Base-by-base conservation (phyloP, 2,329 filamentous ascomycete genomes). In the Cercospora citrullina region DNA sequence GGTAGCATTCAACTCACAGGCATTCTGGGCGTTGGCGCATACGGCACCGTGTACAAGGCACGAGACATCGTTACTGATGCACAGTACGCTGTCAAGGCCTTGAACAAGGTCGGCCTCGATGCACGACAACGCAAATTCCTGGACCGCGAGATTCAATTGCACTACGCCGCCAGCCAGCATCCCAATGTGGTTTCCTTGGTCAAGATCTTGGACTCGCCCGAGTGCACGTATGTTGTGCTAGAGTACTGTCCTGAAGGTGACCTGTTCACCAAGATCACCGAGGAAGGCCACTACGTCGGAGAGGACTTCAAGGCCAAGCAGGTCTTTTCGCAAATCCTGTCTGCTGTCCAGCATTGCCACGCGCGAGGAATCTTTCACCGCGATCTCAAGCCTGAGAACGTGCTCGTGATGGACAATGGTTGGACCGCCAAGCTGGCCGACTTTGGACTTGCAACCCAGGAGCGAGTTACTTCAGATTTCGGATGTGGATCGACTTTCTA, bases 401-500 rank as follows among this genome's bases (percentile, higher is more conserved):
- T 99, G 73, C 84, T 99, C 77, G 94, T 99, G 66, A 91, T 91
- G 75, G 91, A 97, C 83, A 85, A 90, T 72, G 94, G 94, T 72
- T 88, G 90, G 82, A 95, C 93, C 39, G 92, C 97, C 77, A 97
- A 98, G 84, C 87, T 99, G 72, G 95, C 94, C 73, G 95, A 99
- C 81, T 99, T 99, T 85, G 95, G 95, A 78, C 87, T 99, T 65
- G 95, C 95, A 68, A 98, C 93, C 26, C 89, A 89, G 67, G 92
- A 94, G 72, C 86, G 89, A 72, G 85, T 90, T 73, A 97, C 94
- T 72, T 91, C 93, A 75, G 95, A 99, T 80, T 97, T 97, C 81
- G 95, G 95, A 77, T 99, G 95, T 80, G 95, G 95, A 71, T 98
- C 95, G 33, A 98, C 94, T 14, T 98, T 98, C 77, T 99, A 99